A percentile compares a stretch with the other conserved stretches of the same genome.
These are phyloP conservation scores for Psilocybe cyanescens DNA, from an alignment of 768 basidiomycete species.

Conservation along the genomic window DNA sequence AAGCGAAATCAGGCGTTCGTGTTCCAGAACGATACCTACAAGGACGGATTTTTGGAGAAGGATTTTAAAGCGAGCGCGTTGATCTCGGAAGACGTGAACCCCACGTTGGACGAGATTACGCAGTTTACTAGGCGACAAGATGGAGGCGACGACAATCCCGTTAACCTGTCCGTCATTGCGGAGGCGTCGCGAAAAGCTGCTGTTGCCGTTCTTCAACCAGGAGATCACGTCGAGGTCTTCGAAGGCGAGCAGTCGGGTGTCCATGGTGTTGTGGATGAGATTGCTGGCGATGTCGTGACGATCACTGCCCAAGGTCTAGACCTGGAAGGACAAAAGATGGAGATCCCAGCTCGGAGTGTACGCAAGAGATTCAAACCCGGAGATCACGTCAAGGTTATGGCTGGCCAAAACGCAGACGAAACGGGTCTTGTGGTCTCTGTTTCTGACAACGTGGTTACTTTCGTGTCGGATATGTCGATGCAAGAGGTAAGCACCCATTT, in stretches of 20 bases:
- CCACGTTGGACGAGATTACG: constrained; percentile 95
- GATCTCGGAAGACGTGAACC: constrained; percentile 87
- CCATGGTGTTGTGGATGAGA: constrained; percentile 90
- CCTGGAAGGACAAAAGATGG: constrained; percentile 84
- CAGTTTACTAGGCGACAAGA: constrained; percentile 82
- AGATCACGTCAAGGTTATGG: constrained; percentile 98
- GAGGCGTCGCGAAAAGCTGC: constrained; percentile 91
- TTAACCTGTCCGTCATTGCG: constrained; percentile 90
- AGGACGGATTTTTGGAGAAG: constrained; percentile 95
- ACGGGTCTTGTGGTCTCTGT: constrained; percentile 95
- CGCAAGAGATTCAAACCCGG: constrained; percentile 96
- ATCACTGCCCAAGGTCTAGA: constrained; percentile 82
- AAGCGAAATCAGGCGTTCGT: constrained; percentile 78
- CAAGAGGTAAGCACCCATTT: constrained; percentile 66
- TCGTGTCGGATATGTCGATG: constrained; percentile 96
- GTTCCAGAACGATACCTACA: constrained; percentile 93
- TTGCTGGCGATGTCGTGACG: constrained; percentile 84
- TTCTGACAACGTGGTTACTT: constrained; percentile 89
- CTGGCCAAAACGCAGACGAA: constrained; percentile 92
- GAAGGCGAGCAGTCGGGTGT: constrained; percentile 96
- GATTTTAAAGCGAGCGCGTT: constrained; percentile 85
- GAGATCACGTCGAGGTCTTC: constrained; percentile 96
- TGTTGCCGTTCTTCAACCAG: constrained; percentile 94
- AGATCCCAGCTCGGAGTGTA: constrained; percentile 86
- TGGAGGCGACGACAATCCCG: constrained; percentile 66